phyloP scores from a whole-genome alignment of 106 monocot genomes.

The Dioscorea dumetorum region DNA sequence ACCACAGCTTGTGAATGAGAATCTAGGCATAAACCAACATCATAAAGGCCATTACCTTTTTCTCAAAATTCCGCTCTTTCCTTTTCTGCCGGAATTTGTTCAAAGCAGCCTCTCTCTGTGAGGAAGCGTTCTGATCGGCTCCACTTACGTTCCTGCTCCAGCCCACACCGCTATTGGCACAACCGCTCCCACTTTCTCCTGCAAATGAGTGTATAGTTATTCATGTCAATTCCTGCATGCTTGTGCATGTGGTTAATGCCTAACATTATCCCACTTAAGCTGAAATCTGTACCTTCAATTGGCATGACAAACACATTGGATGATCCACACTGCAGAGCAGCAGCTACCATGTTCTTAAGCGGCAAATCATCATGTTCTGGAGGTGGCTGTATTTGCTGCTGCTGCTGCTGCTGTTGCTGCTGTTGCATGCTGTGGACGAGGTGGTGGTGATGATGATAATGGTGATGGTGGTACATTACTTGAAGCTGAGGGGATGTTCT shows the following conservation, averaged over 20 bases:
- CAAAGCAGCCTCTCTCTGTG: conserved; percentile 72
- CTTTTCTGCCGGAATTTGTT: conserved; percentile 85
- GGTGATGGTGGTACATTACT: conserved; percentile 60
- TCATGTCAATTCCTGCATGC: conserved; percentile 24
- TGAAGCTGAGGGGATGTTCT: conserved; percentile 26
- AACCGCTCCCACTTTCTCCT: conserved; percentile 16
- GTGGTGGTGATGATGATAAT: conserved; percentile 61
- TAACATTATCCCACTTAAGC: conserved; percentile 50
- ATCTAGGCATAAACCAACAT: too few species aligned
- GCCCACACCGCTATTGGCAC: conserved; percentile 19
- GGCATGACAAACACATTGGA: conserved; percentile 36
- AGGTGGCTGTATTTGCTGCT: conserved; percentile 9
- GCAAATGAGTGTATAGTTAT: conserved; percentile 29
- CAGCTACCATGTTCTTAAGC: conserved; percentile 17
- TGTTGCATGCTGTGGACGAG: conserved; percentile 30
- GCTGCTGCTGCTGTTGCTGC: conserved; percentile 11
- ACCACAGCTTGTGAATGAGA: too few species aligned
- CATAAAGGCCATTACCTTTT: conserved; percentile 48
- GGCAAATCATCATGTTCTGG: conserved; percentile 37
- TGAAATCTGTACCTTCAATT: conserved; percentile 51
- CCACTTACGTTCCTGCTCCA: conserved; percentile 24
- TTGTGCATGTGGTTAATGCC: conserved; percentile 52
- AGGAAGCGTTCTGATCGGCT: conserved; percentile 34
- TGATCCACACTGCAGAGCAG: conserved; percentile 34
- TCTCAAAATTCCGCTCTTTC: conserved; percentile 79